These are phyloP conservation scores for Lactarius trivialis DNA, from an alignment of 768 basidiomycete genomes.

Conservation along the genomic window DNA sequence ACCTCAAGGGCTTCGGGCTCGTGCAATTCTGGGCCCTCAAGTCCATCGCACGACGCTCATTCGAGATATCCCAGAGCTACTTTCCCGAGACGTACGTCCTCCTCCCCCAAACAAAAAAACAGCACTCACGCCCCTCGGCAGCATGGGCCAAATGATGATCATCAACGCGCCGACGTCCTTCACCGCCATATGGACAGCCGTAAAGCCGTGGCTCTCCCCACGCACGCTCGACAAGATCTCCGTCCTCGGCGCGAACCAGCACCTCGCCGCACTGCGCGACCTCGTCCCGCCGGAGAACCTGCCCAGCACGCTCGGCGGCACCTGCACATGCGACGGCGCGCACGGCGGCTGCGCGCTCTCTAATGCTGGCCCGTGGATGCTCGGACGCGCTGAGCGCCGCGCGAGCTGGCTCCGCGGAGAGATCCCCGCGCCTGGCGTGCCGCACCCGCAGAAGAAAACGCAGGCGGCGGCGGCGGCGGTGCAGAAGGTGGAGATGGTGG, in stretches of 20 bases:
- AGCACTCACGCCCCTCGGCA: constrained; percentile 26
- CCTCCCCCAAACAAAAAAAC: background rate
- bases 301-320: constrained; percentile 55
- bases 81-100: constrained; percentile 63
- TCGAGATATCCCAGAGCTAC: constrained; percentile 75
- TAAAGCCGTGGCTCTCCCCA: constrained; percentile 68
- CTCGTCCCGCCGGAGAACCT: constrained; percentile 59
- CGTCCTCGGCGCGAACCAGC: constrained; percentile 52
- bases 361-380: constrained; percentile 66
- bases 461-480: background rate
- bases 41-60: constrained; percentile 49
- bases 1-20: constrained; percentile 63
- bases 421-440: constrained; percentile 7
- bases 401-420: constrained; percentile 30
- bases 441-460: background rate
- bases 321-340: constrained; percentile 49
- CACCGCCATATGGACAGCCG: constrained; percentile 60
- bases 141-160: constrained; percentile 67
- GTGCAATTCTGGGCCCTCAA: constrained; percentile 75
- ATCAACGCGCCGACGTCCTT: constrained; percentile 71
- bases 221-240: constrained; percentile 65
- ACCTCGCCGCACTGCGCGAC: constrained; percentile 48
- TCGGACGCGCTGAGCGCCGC: constrained; percentile 35
- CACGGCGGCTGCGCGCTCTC: constrained; percentile 54
- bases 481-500: background rate